phyloP scores from a whole-genome alignment of 441 rosid genomes.

The Omphalea diandra region DNA sequence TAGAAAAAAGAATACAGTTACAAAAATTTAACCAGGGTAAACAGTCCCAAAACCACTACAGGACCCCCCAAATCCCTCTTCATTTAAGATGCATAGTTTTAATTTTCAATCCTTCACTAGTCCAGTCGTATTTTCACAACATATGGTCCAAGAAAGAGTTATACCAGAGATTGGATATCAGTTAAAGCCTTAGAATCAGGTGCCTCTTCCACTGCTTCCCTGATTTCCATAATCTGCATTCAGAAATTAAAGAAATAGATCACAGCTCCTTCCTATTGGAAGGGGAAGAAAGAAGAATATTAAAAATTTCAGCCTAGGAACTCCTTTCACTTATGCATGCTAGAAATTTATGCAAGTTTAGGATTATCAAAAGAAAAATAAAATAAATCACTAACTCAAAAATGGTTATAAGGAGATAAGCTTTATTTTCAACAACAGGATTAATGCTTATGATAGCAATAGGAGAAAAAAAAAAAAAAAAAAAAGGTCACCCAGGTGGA shows the following conservation, averaged over 20 bases:
- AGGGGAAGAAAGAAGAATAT: not conserved
- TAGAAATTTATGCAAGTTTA: not conserved
- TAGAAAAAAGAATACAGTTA: not conserved
- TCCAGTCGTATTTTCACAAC: not conserved
- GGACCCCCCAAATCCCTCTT: not conserved
- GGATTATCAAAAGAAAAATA: not conserved
- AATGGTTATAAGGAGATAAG: not conserved
- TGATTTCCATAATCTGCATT: conserved; percentile 83
- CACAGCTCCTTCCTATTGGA: not conserved
- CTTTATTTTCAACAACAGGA: not conserved
- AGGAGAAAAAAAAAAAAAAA: not conserved
- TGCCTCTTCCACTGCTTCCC: conserved; percentile 92
- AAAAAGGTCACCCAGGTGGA: not conserved
- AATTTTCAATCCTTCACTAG: not conserved
- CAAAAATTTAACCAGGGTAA: not conserved
- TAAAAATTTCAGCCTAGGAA: not conserved
- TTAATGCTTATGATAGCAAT: not conserved
- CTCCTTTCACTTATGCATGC: conserved; percentile 4
- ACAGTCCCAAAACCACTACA: too few species aligned
- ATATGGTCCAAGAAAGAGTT: conserved; percentile 23
- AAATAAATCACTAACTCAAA: not conserved
- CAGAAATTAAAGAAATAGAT: conserved; percentile 13
- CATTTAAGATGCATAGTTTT: not conserved
- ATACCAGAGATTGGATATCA: conserved; percentile 63
- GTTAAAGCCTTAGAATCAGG: conserved; percentile 53